Evolutionary conservation across 306 rosid species (phyloP).

Genomic region (Medicago truncatula): DNA sequence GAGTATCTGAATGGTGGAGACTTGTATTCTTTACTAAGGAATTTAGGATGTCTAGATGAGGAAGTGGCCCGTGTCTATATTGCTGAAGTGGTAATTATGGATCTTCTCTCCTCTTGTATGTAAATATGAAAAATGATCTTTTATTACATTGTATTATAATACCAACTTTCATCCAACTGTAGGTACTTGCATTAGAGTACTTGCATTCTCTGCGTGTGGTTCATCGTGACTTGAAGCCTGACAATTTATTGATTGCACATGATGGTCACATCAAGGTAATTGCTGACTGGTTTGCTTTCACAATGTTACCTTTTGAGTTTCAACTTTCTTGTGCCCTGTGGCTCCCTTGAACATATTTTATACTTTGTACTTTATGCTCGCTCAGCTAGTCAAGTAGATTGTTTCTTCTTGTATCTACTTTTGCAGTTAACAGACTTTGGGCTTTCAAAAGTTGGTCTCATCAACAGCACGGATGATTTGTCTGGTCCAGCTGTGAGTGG

Average conservation of each 20-base stretch:
- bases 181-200: conserved; percentile 99
- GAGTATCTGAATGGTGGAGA: conserved; percentile 99
- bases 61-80: conserved; percentile 96
- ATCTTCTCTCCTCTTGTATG: conserved; percentile 8
- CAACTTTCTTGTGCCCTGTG: conserved; percentile 7
- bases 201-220: conserved; percentile 88
- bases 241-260: conserved; percentile 94
- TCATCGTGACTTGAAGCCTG: conserved; percentile 99
- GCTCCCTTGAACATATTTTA: conserved; percentile 14
- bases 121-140: conserved; percentile 16
- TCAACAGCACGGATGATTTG: conserved; percentile 98
- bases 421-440: conserved; percentile 97
- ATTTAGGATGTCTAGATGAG: conserved; percentile 93
- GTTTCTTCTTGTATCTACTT: conserved; percentile 22
- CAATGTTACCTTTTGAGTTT: conserved; percentile 32
- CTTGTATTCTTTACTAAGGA: conserved; percentile 92
- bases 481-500: conserved; percentile 93
- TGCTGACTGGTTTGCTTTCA: neutral
- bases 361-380: neutral
- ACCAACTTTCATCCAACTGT: conserved; percentile 32
- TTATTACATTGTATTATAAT: conserved; percentile 18
- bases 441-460: conserved; percentile 98
- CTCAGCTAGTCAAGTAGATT: conserved; percentile 13
- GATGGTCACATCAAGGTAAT: conserved; percentile 98
- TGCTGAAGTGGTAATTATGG: conserved; percentile 88